Base-by-base conservation (phyloP, 345 rosid genomes). In the Sisymbrium irio region DNA sequence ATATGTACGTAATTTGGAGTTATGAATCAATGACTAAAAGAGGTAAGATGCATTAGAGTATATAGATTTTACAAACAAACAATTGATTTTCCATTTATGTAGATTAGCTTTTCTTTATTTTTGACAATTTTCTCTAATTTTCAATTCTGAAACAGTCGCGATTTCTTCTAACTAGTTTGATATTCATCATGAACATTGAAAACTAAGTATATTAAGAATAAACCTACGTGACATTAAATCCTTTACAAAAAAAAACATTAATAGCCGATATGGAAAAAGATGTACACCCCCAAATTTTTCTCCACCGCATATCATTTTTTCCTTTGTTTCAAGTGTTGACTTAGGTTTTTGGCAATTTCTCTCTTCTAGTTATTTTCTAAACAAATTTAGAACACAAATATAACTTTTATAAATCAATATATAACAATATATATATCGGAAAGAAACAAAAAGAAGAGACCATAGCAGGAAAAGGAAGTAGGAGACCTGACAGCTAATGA, bases 401-500 rank as follows among this genome's bases (percentile, higher is more conserved):
- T 20, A 41, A 11, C 19, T 19, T 9, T 51, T 4, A 40, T 10
- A 49, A 27, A 28, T 7, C 5, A 37, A 55, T 55, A 64, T 32
- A 42, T 20, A 14, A 9, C 15, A 54, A 33, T 44, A 59, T 9
- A 54, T 25, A 44, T n/a, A 9, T 27, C 3, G 25, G 61, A 49
- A 74, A 46, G 17, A 57, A 58, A 74, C 72, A 74, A 74, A 57
- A 58, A 39, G 61, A 46, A 74, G 33, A 46, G 53, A 25, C 42
- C 60, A 47, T 17, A 46, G 50, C 60, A 35, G 60, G 64, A 4
- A 55, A 65, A 25, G 37, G 51, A 72, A 64, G 28, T 47, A 46
- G 44, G 61, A 66, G 53, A 66, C 17, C 67, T 66, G 78, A 74
- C 78, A 74, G 72, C 78, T 65, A 9, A 46, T 74, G 60, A 65